These are phyloP conservation scores for Rhodotorula diobovata DNA, from an alignment of 768 basidiomycete genomes.

Conservation along the genomic window DNA sequence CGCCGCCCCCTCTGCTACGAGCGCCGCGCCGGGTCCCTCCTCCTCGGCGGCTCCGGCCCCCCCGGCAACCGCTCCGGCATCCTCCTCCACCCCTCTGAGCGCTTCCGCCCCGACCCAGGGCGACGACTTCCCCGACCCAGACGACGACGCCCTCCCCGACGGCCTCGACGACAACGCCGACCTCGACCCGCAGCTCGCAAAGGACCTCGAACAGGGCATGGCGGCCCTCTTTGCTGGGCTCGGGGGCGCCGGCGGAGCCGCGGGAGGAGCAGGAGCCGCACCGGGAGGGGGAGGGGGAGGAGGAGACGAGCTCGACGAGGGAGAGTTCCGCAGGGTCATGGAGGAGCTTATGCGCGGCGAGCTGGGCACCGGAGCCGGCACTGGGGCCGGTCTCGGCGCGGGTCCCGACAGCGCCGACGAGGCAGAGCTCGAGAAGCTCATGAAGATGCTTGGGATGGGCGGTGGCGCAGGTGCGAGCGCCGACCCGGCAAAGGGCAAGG, in stretches of 20 bases:
- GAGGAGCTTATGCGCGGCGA: constrained; percentile 24
- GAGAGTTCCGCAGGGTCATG: constrained; percentile 33
- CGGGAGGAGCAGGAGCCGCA: neutral
- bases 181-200: constrained; percentile 28
- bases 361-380: neutral
- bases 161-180: neutral
- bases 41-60: neutral
- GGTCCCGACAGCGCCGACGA: constrained; percentile 2
- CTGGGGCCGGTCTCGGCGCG: neutral
- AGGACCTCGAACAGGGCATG: constrained; percentile 38
- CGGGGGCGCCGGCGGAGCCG: neutral
- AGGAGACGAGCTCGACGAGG: constrained; percentile 24
- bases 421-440: constrained; percentile 2
- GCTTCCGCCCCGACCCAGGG: neutral
- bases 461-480: neutral
- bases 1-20: neutral
- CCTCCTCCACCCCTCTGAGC: neutral
- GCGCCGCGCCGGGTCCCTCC: too few relatives aligned
- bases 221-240: constrained; percentile 34
- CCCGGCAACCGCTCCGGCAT: neutral
- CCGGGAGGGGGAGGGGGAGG: neutral
- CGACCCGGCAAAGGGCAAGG: neutral
- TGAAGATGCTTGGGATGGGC: constrained; percentile 21
- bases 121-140: constrained; percentile 30
- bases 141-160: constrained; percentile 25